Percentiles rank a stretch among this genome's conserved stretches.
Evolutionary conservation across 495 filamentous ascomycete species (phyloP).

Genomic region (Trichodelitschia bisporula): DNA sequence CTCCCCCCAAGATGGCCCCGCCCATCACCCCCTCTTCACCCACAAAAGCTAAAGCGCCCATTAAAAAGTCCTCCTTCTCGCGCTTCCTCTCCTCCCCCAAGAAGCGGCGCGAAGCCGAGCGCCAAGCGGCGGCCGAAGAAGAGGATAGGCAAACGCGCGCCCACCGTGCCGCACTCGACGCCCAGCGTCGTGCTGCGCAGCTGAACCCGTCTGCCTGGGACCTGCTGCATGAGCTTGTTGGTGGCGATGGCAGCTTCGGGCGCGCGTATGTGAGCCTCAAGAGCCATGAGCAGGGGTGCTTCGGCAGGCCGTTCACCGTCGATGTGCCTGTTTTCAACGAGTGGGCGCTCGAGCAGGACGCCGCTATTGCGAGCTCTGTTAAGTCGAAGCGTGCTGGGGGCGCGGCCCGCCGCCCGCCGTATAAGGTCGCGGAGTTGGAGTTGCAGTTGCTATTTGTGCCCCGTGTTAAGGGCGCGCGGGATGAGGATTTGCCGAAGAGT

Average conservation of each 20-base stretch:
- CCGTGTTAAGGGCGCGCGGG: conserved; percentile 63
- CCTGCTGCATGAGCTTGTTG: conserved; percentile 59
- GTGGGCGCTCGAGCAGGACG: conserved; percentile 68
- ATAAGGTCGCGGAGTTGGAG: conserved; percentile 82
- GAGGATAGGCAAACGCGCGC: conserved; percentile 39
- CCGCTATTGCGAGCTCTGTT: conserved; percentile 42
- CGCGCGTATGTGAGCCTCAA: conserved; percentile 80
- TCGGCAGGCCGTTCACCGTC: conserved; percentile 61
- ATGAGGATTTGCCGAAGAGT: conserved; percentile 96
- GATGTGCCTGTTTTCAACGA: conserved; percentile 92
- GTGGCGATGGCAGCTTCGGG: conserved; percentile 76
- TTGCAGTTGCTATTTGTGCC: conserved; percentile 86
- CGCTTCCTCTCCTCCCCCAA: conserved; percentile 82
- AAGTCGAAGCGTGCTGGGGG: conserved; percentile 55
- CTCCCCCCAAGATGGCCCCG: conserved; percentile 30
- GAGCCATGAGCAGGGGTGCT: conserved; percentile 69
- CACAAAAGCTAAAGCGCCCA: conserved; percentile 24
- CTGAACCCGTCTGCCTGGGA: conserved; percentile 51
- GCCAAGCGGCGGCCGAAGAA: conserved; percentile 26
- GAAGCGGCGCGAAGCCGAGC: conserved; percentile 61
- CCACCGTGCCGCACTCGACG: neutral
- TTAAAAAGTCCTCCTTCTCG: conserved; percentile 66
- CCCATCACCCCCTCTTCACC: conserved; percentile 1
- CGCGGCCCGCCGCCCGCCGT: conserved; percentile 49
- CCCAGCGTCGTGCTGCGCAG: neutral